Base-by-base conservation (phyloP, 1,139 yeast species). In the Arxiozyma slooffiae region DNA sequence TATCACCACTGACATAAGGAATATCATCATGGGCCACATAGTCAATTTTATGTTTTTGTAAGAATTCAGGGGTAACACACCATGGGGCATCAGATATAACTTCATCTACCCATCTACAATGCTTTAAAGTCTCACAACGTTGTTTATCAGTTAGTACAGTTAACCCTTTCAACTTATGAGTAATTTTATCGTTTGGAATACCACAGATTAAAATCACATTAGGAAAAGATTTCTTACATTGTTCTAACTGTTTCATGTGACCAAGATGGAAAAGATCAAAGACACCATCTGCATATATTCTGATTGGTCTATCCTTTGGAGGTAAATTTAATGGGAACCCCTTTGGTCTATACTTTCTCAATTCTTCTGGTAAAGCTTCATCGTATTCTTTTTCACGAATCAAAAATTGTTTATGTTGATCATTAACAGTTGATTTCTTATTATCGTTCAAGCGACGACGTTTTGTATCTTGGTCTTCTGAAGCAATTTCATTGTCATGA, bases 1-100 rank as follows among this genome's bases (percentile, higher is more conserved):
- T 76, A 54, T 84, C 96, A 17, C 80, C 80, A 30, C 94, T 82
- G 0, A 88, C 96, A 67, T 92, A 92, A 0, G 98, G 98, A 57
- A 89, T 73, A 67, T 92, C 98, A 69, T 92, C 98, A 69, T 92
- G 98, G 4, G 98, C 98, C 52, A 92, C 97, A 63, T 88, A 92
- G 67, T 92, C 98, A 58, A 92, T 88, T 51, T 81, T 73, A 70
- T 92, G 96, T 61, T 84, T 71, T 50, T 73, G 73, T 56, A 92
- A 71, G 62, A 92, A 92, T 47, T 85, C 89, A 48, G 89, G 79
- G 2, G 92, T 85, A 34, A 92, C 92, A 61, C 85, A 79, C 98
- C 98, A 92, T 11, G 98, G 98, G 1, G 97, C 96, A 67, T 86
- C 75, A 26, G 92, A 89, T 49, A 92, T 76, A 22, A 92, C 97